Evolutionary conservation across 352 stramenopile species (phyloP).

Genomic region (Pythium myriotylum): DNA sequence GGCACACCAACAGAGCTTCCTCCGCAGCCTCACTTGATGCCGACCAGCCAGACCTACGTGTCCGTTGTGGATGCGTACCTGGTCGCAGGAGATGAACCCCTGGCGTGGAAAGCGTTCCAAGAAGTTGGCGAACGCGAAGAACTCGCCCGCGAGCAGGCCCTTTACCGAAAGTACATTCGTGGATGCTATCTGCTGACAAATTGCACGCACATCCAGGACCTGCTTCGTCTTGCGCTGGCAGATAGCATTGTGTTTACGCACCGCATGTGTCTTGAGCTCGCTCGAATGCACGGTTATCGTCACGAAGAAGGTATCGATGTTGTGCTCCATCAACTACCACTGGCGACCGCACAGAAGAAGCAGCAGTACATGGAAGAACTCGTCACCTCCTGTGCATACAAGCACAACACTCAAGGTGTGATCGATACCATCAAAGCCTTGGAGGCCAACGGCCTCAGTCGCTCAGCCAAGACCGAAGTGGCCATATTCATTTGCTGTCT

Average conservation of each 20-base stretch:
- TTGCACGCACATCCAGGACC: constrained; percentile 57
- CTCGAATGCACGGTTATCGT: constrained; percentile 62
- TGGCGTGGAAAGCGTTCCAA: constrained; percentile 61
- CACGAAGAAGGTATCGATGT: constrained; percentile 58
- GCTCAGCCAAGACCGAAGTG: constrained; percentile 59
- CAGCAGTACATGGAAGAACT: constrained; percentile 66
- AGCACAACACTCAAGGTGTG: constrained; percentile 53
- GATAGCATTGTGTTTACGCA: constrained; percentile 62
- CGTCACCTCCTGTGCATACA: constrained; percentile 70
- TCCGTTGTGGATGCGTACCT: constrained; percentile 81
- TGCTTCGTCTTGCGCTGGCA: constrained; percentile 46
- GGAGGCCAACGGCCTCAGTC: constrained; percentile 41
- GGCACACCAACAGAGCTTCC: constrained; percentile 1
- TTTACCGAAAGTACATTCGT: constrained; percentile 79
- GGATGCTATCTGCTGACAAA: constrained; percentile 65
- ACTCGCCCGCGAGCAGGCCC: constrained; percentile 42
- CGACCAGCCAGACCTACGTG: constrained; percentile 68
- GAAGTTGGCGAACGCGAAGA: constrained; percentile 43
- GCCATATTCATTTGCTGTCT: constrained; percentile 69
- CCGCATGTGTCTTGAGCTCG: constrained; percentile 67
- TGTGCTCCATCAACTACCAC: constrained; percentile 42
- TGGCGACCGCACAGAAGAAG: constrained; percentile 34
- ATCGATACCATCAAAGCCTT: constrained; percentile 55
- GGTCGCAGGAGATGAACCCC: constrained; percentile 54
- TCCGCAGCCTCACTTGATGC: constrained; percentile 57